These are phyloP conservation scores for Mucor plumbeus DNA, from an alignment of 371 early-diverging fungal genomes.

Conservation along the genomic window DNA sequence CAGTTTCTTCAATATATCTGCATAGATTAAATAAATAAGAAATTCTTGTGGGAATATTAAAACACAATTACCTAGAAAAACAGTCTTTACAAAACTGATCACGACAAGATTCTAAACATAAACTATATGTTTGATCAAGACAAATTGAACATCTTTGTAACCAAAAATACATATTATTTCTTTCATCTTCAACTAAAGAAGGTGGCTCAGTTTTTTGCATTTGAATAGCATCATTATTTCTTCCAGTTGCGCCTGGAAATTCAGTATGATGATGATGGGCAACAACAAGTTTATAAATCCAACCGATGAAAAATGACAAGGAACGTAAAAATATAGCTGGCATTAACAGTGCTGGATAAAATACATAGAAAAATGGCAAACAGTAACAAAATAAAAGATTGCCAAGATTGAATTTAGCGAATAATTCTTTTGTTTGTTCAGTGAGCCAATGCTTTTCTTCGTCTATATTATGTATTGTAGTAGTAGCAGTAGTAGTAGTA, in stretches of 20 bases:
- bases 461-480: neutral
- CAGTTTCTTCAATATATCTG: slow-evolving; percentile 69
- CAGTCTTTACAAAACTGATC: slow-evolving; percentile 74
- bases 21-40: neutral
- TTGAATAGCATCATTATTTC: slow-evolving; percentile 10
- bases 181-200: slow-evolving; percentile 31
- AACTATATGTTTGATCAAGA: slow-evolving; percentile 62
- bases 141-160: slow-evolving; percentile 72
- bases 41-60: slow-evolving; percentile 9
- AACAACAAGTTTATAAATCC: slow-evolving; percentile 39
- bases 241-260: slow-evolving; percentile 8
- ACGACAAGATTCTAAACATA: slow-evolving; percentile 67
- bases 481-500: neutral
- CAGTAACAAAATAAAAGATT: slow-evolving; percentile 56
- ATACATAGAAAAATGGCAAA: slow-evolving; percentile 53
- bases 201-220: slow-evolving; percentile 4
- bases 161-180: slow-evolving; percentile 65
- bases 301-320: slow-evolving; percentile 44
- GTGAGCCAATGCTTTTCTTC: slow-evolving; percentile 5
- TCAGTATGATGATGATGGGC: slow-evolving; percentile 36
- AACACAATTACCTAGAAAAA: slow-evolving; percentile 57
- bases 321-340: slow-evolving; percentile 55
- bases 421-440: slow-evolving; percentile 26
- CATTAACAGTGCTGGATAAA: slow-evolving; percentile 52
- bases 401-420: slow-evolving; percentile 51